Percentiles rank a stretch among this genome's conserved stretches.
These are phyloP conservation scores for Backusella luteola DNA, from an alignment of 192 early-diverging fungal species.

Conservation along the genomic window DNA sequence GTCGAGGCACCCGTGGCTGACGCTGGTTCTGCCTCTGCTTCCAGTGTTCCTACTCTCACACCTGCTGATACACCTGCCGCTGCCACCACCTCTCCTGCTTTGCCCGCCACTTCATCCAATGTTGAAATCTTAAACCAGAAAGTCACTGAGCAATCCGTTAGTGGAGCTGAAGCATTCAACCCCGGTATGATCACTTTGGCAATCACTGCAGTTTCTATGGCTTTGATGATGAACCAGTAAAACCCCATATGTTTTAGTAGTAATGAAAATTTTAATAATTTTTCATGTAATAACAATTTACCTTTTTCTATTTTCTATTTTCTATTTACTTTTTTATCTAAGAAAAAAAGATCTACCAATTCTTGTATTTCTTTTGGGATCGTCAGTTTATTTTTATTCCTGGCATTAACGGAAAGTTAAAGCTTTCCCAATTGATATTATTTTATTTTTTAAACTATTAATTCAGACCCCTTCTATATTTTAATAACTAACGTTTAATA, in stretches of 20 bases:
- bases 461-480: slow-evolving; percentile 4
- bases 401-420: not conserved
- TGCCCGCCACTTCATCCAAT: not conserved
- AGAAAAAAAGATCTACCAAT: slow-evolving; percentile 1
- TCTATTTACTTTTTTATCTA: slow-evolving; percentile 4
- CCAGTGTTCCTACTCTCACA: not conserved
- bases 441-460: slow-evolving; percentile 2
- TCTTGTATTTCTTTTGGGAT: slow-evolving; percentile 7
- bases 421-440: slow-evolving; percentile 5
- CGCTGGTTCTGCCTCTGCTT: not conserved
- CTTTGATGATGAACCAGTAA: not conserved
- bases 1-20: not conserved
- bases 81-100: not conserved
- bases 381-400: not conserved
- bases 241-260: not conserved
- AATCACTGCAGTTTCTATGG: not conserved
- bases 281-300: slow-evolving; percentile 5
- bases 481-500: slow-evolving; percentile 3
- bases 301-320: not conserved
- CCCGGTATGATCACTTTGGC: slow-evolving; percentile 2
- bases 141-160: slow-evolving; percentile 23
- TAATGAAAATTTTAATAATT: not conserved
- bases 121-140: not conserved
- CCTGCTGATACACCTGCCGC: not conserved
- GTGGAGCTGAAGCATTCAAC: not conserved